Evolutionary conservation across 257 asterid genomes (phyloP), one percentile per base, ranked within the genome.

Genomic region (Primulina eburnea): DNA sequence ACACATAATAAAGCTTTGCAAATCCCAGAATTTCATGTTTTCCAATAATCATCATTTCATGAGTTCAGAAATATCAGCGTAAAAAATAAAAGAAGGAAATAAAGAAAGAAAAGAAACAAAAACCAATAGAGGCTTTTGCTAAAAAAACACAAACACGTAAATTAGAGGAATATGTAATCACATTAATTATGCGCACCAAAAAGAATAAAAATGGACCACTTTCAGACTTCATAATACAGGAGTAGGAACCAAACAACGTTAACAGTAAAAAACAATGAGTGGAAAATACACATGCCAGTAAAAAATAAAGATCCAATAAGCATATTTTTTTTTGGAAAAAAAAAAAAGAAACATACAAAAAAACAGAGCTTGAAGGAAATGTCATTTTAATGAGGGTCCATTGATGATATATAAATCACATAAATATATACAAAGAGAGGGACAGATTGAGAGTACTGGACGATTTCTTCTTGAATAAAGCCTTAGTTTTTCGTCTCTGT

Each of bases 401-500:
- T 38, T 47, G 21, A 67, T 60, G 58, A 33, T 62, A 26, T 55
- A 43, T 24, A 32, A 58, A 68, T 68, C 65, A 50, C 18, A 20
- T 8, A 60, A 11, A 14, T 2, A 24, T 20, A 32, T 37, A 30
- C 17, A 9, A 35, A 58, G 56, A 20, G 59, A 17, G 62, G 58
- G 7, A 12, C 20, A 37, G 65, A 53, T 21, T 21, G 24, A 21
- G 72, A 85, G 85, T 87, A 78, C 90, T 81, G 62, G 84, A 60
- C 30, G 82, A 60, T 79, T 71, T 88, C 82, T 79, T 91, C 84
- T 88, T 91, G 90, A 84, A 82, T 18, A 82, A 61, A 75, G 87
- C 87, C 77, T 91, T 91, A 1, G 82, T 78, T 79, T 91, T 89
- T 35, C 98, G 86, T 79, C 94, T 81, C 56, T 76, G 78, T 69